A percentile compares a stretch with the other conserved stretches of the same genome.
Evolutionary conservation across 805 yeast species (phyloP).

Genomic region (Grigorovia jiainica): DNA sequence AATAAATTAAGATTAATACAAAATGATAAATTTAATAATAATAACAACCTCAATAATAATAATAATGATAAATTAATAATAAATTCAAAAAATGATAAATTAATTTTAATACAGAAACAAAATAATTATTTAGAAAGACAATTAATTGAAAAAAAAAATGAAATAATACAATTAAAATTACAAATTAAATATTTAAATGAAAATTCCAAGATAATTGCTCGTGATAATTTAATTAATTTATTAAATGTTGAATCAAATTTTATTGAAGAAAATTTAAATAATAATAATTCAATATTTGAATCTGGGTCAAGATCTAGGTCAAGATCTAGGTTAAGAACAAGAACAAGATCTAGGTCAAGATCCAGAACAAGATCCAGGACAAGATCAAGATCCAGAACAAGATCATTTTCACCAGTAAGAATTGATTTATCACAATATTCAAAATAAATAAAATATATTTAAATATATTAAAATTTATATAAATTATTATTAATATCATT

Average conservation of each 20-base stretch:
- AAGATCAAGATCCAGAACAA: conserved; percentile 9
- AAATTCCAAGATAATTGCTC: neutral
- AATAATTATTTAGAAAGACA: conserved; percentile 4
- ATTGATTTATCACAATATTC: conserved; percentile 24
- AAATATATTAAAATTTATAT: no score
- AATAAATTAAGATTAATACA: conserved; percentile 13
- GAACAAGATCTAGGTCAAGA: no score
- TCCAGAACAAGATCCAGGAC: conserved; percentile 7
- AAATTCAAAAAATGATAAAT: conserved; percentile 4
- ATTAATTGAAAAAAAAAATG: conserved; percentile 6
- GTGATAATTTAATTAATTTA: conserved; percentile 1
- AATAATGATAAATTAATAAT: neutral
- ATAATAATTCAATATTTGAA: no score
- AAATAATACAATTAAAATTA: conserved; percentile 6
- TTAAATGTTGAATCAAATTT: conserved; percentile 3
- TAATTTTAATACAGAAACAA: conserved; percentile 4
- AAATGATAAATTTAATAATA: neutral
- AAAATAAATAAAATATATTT: neutral
- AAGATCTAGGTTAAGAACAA: conserved; percentile 9
- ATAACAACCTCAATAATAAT: neutral
- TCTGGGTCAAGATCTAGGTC: conserved; percentile 7
- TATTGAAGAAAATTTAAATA: neutral
- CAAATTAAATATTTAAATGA: conserved; percentile 14
- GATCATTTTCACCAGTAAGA: conserved; percentile 24
- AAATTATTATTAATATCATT: conserved; percentile 68